Conservation (phyloP, 2,329 filamentous ascomycete species). For the Cladosporium colombiae region DNA sequence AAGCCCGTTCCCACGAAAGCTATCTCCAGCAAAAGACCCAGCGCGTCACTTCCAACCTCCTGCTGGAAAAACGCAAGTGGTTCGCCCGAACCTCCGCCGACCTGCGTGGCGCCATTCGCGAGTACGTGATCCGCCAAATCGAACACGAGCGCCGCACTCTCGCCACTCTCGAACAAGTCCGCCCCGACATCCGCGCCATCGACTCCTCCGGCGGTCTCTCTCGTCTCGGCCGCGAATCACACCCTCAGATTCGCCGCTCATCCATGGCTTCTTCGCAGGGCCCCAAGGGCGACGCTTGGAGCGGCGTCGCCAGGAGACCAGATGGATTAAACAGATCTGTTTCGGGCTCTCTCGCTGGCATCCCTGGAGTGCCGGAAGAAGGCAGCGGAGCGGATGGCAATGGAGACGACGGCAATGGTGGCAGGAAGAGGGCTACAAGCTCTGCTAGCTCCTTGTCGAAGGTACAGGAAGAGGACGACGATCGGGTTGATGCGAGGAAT, state of each 20-base stretch:
- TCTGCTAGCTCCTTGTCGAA: slow-evolving; percentile 58
- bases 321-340: slow-evolving; percentile 78
- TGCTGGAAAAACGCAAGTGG: slow-evolving; percentile 88
- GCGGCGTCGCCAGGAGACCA: slow-evolving; percentile 80
- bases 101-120: slow-evolving; percentile 77
- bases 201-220: slow-evolving; percentile 88
- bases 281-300: slow-evolving; percentile 98
- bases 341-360: slow-evolving; percentile 66
- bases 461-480: slow-evolving; percentile 80
- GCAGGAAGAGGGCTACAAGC: slow-evolving; percentile 51
- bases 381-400: slow-evolving; percentile 53
- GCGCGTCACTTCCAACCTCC: slow-evolving; percentile 83
- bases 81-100: slow-evolving; percentile 84
- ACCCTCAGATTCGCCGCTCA: slow-evolving; percentile 74
- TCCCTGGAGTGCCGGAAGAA: slow-evolving; percentile 56
- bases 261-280: slow-evolving; percentile 87
- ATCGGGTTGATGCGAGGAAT: slow-evolving; percentile 92
- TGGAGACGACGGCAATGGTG: slow-evolving; percentile 47
- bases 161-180: slow-evolving; percentile 87
- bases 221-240: slow-evolving; percentile 82
- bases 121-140: slow-evolving; percentile 92
- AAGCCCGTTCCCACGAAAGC: slow-evolving; percentile 78
- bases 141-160: slow-evolving; percentile 91
- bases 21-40: slow-evolving; percentile 84
- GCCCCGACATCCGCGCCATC: slow-evolving; percentile 89